Base-by-base conservation (phyloP, 2,329 filamentous ascomycete species). In the Thelonectria blattea region DNA sequence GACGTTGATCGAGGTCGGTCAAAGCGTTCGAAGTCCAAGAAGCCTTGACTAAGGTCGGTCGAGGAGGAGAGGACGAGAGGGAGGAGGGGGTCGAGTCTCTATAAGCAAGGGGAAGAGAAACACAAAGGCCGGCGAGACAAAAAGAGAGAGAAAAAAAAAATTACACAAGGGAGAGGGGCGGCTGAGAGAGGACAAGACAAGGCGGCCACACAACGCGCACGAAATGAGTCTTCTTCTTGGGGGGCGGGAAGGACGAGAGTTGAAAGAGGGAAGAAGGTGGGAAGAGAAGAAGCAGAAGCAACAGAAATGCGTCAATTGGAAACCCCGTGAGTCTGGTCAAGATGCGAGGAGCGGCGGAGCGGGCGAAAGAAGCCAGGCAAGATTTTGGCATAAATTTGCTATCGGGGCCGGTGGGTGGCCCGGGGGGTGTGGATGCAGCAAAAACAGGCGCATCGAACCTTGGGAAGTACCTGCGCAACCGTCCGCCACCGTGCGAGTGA, bases 381-480 rank as follows among this genome's bases (percentile, higher is more conserved):
- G 68, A 68, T 67, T 65, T 63, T 65, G 65, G 69, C 62, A 70
- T 70, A 70, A 70, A 67, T 70, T 70, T 70, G 68, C 66, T 70
- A 69, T 63, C 61, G 65, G 60, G 63, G 46, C 68, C 66, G 68
- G 68, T 69, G 68, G 68, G 66, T 70, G 68, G 68, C 66, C 66
- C 68, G 65, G 68, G 68, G 58, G 57, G 20, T 20, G 45, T 14
- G 18, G n/a, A 10, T 2, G 41, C n/a, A 43, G 41, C n/a, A 43
- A 43, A 43, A n/a, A 43, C 56, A 51, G 60, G 50, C 56, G 18
- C 27, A 2, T 30, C 9, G 27, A 30, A 7, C 27, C 27, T 30
- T 30, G 49, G 39, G 39, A 52, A 51, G 56, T 53, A 58, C 56
- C 56, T 24, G 20, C 50, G 22, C 12, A 42, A 32, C n/a, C 18